Base-by-base conservation (phyloP, 2,329 filamentous ascomycete species). In the Atkinsonella texensis region DNA sequence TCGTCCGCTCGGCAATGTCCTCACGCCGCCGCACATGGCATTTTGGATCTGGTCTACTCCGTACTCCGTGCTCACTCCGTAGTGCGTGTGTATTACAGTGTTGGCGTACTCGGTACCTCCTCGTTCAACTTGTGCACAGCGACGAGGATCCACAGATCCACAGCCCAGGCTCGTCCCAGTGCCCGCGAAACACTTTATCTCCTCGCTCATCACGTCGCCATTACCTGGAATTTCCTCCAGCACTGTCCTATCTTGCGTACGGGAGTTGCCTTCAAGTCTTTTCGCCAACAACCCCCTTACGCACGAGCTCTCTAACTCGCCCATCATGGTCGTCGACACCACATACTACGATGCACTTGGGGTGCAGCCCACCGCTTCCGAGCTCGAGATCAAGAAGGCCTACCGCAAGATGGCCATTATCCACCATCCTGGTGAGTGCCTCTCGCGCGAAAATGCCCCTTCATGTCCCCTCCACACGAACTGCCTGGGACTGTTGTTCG, bases 311-410 rank as follows among this genome's bases (percentile, higher is more conserved):
- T 46, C 28, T 3, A 42, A 18, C 40, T 49, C 50, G 38, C 51
- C 58, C 64, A 74, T 63, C 64, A 94, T 94, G 89, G 89, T 93
- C 61, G 86, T 85, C 62, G 89, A 95, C 69, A 94, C 88, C 53
- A 74, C 81, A 60, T 95, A 95, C 71, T 94, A 94, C 70, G 89
- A 95, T 70, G 82, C 81, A 60, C 76, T 96, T 40, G 87, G 86
- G 64, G 89, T 96, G 62, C 75, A 84, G 71, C 84, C 89, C 58
- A 88, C 85, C 52, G 91, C 90, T 32, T 85, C 87, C 40, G 87
- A 91, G 67, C 79, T 95, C 48, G 89, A 96, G 67, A 96, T 96
- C 71, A 96, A 96, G 70, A 95, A 95, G 74, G 90, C 90, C 31
- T 96, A 96, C 71, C 83, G 90, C 66, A 96, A 91, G 72, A 79